Base-by-base conservation (phyloP, 805 yeast genomes). In the Nakazawaea laoshanensis region DNA sequence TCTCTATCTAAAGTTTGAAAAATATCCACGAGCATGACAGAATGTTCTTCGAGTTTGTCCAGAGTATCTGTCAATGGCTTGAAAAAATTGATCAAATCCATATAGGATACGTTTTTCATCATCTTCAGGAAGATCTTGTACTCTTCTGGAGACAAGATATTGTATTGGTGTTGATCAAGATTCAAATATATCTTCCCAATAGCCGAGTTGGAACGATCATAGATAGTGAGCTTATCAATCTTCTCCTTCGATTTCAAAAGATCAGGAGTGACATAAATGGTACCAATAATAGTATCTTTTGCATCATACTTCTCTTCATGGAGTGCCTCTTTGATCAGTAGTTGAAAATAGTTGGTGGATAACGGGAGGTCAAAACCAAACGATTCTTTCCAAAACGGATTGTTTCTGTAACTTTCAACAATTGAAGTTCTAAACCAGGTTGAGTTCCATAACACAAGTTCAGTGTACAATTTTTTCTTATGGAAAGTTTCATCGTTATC, bases 301-400 rank as follows among this genome's bases (percentile, higher is more conserved):
- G 50, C 19, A 33, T 53, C 48, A 30, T 53, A 53, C 4, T 49
- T 39, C 27, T 52, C 54, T 7, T 39, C 8, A 10, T 24, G 24
- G 8, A 29, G 28, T 4, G 48, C 52, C 29, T 47, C 48, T 45
- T 60, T 76, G 36, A 73, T 60, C 30, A 61, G 53, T 11, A 73
- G 63, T 42, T 61, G 71, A 42, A 74, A 61, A 49, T 61, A 64
- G 46, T 65, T 71, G 3, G 76, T 73, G 28, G 65, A 57, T 5
- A 70, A 59, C 0, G 83, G 79, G 26, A 77, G 57, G 32, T 76
- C 72, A n/a, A 81, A 57, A 2, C 67, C 57, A 47, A 83, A 81
- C 28, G 65, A 72, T 47, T 88, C 95, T 48, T 87, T 74, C 92
- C 95, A 88, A 49, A 84, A 84, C 1, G 94, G 88, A 35, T 66